A percentile compares a stretch with the other conserved stretches of the same genome.
Conservation (phyloP, 345 rosid genomes). For the Aegle marmelos region DNA sequence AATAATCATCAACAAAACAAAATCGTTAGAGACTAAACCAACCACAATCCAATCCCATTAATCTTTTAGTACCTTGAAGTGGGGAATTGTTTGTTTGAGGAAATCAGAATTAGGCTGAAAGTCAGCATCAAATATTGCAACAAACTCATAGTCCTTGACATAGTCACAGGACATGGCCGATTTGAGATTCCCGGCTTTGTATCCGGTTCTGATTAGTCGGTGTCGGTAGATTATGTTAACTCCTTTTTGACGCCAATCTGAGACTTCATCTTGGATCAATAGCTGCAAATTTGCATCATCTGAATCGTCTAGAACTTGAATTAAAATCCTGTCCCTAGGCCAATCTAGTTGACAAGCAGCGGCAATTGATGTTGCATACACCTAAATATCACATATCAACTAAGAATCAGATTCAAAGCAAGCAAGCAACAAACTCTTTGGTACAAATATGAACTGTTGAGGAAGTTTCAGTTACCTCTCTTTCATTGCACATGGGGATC, state of each 20-base stretch:
- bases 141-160: conserved; percentile 75
- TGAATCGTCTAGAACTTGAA: conserved; percentile 91
- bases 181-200: conserved; percentile 90
- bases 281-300: conserved; percentile 58
- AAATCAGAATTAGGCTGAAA: conserved; percentile 83
- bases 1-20: background rate
- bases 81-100: conserved; percentile 73
- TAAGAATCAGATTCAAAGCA: conserved; percentile 4
- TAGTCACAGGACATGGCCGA: conserved; percentile 89
- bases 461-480: conserved; percentile 49
- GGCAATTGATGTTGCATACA: conserved; percentile 70
- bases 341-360: conserved; percentile 87
- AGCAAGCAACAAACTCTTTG: background rate
- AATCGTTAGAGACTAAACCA: background rate
- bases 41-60: background rate
- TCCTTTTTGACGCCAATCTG: conserved; percentile 68
- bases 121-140: conserved; percentile 80
- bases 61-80: conserved; percentile 58
- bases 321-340: conserved; percentile 75
- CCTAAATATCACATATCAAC: conserved; percentile 34
- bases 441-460: background rate
- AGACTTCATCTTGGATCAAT: conserved; percentile 75
- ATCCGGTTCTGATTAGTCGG: conserved; percentile 79
- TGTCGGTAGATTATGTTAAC: conserved; percentile 80
- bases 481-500: conserved; percentile 97